These are phyloP conservation scores for Cubamyces lactineus DNA, from an alignment of 768 basidiomycete species.

Conservation along the genomic window DNA sequence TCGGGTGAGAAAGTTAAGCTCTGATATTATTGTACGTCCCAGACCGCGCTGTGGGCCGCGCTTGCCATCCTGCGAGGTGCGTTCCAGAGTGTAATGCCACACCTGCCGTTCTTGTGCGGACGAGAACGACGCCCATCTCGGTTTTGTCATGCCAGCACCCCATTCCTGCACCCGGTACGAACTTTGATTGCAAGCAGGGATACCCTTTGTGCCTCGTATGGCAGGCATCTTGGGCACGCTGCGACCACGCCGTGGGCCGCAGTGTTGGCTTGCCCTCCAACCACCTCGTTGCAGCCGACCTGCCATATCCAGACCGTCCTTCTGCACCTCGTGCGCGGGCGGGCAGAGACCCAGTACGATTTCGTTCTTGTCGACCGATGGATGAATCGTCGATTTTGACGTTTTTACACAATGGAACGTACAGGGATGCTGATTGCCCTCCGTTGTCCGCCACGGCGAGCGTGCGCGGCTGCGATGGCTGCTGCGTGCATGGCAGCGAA, in stretches of 20 bases:
- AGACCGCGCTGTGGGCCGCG: conserved; percentile 30
- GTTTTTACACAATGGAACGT: conserved; percentile 25
- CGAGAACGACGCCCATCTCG: conserved; percentile 15
- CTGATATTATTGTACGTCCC: conserved; percentile 27
- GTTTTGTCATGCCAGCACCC: conserved; percentile 34
- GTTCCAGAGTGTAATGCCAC: conserved; percentile 30
- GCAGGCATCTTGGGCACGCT: conserved; percentile 62
- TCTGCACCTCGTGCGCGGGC: conserved; percentile 36
- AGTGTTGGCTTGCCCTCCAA: conserved; percentile 53
- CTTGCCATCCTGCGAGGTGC: conserved; percentile 31
- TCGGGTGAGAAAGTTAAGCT: conserved; percentile 31
- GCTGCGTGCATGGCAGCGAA: conserved; percentile 19
- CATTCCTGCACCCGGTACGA: conserved; percentile 29
- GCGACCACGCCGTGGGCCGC: conserved; percentile 70
- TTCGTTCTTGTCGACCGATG: conserved; percentile 23
- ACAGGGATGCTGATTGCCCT: conserved; percentile 20
- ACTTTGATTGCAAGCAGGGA: conserved; percentile 28
- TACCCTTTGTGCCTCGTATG: conserved; percentile 58
- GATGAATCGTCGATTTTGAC: conserved; percentile 28
- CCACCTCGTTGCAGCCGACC: conserved; percentile 54
- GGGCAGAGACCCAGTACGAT: conserved; percentile 16
- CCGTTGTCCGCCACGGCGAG: conserved; percentile 12
- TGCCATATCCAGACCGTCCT: conserved; percentile 53
- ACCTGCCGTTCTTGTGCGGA: conserved; percentile 34
- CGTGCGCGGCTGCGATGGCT: conserved; percentile 4